phyloP scores from a whole-genome alignment of 2,329 filamentous ascomycete species.

The Colletotrichum musae region DNA sequence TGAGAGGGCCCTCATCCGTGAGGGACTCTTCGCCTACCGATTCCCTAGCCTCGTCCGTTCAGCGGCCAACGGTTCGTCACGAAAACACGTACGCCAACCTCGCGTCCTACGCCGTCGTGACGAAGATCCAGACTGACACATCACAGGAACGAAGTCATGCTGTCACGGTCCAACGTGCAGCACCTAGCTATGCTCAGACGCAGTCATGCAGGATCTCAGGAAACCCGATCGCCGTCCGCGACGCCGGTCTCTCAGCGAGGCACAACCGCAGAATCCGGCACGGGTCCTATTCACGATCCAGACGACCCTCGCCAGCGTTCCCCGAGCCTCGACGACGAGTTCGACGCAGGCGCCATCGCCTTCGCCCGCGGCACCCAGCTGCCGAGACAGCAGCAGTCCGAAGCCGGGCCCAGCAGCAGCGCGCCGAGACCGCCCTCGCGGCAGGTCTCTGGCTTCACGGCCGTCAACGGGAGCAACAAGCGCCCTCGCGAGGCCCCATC shows the following conservation, averaged over 20 bases:
- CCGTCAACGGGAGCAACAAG: slow-evolving; percentile 31
- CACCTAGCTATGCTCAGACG: slow-evolving; percentile 20
- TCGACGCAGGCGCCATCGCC: slow-evolving; percentile 16
- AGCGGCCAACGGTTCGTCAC: slow-evolving; percentile 16
- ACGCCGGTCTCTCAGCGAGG: neutral
- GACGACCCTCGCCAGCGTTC: neutral
- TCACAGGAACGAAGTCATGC: slow-evolving; percentile 23
- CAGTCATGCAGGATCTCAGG: neutral
- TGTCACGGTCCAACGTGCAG: slow-evolving; percentile 25
- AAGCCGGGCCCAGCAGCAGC: neutral
- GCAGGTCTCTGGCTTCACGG: slow-evolving; percentile 15
- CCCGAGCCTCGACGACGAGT: neutral
- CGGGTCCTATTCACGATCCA: neutral
- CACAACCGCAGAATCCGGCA: neutral
- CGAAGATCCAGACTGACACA: slow-evolving; percentile 4
- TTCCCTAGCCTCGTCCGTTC: slow-evolving; percentile 21
- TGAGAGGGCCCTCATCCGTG: slow-evolving; percentile 3
- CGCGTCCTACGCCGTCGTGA: neutral
- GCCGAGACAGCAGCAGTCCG: neutral
- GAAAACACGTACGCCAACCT: slow-evolving; percentile 19
- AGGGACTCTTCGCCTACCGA: slow-evolving; percentile 19
- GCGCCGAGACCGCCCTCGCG: neutral
- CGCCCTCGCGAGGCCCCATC: slow-evolving; percentile 14
- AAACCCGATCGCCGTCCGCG: neutral
- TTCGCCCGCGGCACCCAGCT: slow-evolving; percentile 14